Evolutionary conservation across 805 yeast species (phyloP), one percentile per base, ranked within the genome.

Genomic region (Starmerella riodocensis): DNA sequence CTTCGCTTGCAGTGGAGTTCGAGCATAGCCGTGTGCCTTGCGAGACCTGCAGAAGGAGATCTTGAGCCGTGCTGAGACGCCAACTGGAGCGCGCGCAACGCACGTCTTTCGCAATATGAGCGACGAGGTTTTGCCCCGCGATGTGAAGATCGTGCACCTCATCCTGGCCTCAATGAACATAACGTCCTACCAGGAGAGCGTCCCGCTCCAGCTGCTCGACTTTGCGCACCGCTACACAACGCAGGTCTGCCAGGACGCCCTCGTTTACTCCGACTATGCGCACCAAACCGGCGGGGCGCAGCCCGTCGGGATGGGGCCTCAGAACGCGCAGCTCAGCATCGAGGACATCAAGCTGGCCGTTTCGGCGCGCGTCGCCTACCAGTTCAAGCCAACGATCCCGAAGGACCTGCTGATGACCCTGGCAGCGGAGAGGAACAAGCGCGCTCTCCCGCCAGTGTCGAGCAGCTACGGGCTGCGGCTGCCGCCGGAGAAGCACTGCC

Each of bases 401-500:
- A 91, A 88, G 58, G 96, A 91, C 57, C 64, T 88, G 49, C 61
- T 91, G 47, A 63, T 91, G 59, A 94, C 88, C 60, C 65, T 91
- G 51, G 98, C 98, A 0, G 78, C 77, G 16, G 98, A 93, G 55
- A 68, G 94, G 47, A 91, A 91, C 60, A 78, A 83, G 52, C 78
- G 82, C 55, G 76, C 93, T 0, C 65, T 91, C 37, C 99, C 99
- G 4, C 81, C 91, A 4, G 86, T 91, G 12, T 77, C 86, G 59
- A 86, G 91, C 12, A 72, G 78, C 36, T 85, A 84, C 78, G 97
- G 98, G 9, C 70, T 91, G 29, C 73, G 96, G 48, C 66, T 93
- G 36, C 99, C 99, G 3, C 97, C 98, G 4, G 99, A 91, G 64
- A 91, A 86, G 71, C 86, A 84, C 62, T 86, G 97, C 62, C 64